Percentiles rank a stretch among this genome's conserved stretches.
phyloP scores from a whole-genome alignment of 768 basidiomycete species.

The Cystofilobasidium macerans region DNA sequence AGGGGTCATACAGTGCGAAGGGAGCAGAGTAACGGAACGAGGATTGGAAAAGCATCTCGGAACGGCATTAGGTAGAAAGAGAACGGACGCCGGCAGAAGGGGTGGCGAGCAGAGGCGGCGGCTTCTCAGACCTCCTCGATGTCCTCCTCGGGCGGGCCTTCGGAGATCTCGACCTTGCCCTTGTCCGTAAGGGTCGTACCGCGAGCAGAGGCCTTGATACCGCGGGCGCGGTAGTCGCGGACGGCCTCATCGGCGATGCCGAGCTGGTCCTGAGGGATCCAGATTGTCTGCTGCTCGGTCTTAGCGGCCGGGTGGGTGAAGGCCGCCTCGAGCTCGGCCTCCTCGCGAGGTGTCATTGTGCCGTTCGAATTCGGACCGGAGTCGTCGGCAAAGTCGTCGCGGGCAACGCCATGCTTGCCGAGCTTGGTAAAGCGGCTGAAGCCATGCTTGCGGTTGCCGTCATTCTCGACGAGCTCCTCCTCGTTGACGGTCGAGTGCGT shows the following conservation, averaged over 20 bases:
- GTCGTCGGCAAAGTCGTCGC: not conserved
- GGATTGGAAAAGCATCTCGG: no score
- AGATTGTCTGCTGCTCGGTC: constrained; percentile 59
- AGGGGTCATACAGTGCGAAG: no score
- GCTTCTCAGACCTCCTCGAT: not conserved
- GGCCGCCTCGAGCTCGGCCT: constrained; percentile 37
- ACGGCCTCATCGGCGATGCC: constrained; percentile 52
- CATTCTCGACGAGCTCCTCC: no score
- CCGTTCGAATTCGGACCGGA: not conserved
- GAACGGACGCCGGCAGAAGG: no score
- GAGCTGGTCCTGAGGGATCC: constrained; percentile 74
- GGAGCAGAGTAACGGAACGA: no score
- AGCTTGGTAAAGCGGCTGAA: no score
- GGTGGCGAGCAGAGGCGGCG: no score
- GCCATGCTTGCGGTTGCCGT: no score
- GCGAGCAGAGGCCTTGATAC: constrained; percentile 46
- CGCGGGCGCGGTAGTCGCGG: constrained; percentile 45
- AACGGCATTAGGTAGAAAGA: no score
- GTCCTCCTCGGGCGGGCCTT: constrained; percentile 34
- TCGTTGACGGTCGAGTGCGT: not conserved
- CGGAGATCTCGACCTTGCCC: constrained; percentile 36
- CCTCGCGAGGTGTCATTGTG: constrained; percentile 15
- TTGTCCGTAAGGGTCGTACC: constrained; percentile 42
- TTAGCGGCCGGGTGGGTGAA: constrained; percentile 78
- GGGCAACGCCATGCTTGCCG: not conserved